Evolutionary conservation across 805 yeast genomes (phyloP).

Genomic region (Suhomyces prunicola): DNA sequence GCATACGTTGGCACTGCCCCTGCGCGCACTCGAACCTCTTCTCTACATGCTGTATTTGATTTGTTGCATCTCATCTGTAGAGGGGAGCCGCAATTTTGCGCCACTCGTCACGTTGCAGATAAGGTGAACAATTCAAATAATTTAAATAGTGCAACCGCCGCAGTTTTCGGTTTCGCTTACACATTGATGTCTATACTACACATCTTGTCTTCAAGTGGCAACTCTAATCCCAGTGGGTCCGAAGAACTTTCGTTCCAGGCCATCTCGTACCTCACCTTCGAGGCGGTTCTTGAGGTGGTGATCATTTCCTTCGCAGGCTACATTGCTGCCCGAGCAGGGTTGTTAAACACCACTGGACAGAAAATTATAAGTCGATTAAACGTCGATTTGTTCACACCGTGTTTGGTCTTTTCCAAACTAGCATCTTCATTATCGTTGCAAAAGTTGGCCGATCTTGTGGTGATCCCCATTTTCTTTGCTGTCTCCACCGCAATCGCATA

Average conservation of each 20-base stretch:
- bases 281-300: constrained; percentile 89
- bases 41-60: neutral
- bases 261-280: constrained; percentile 71
- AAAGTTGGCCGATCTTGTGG: constrained; percentile 73
- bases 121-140: neutral
- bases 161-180: neutral
- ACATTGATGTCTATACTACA: neutral
- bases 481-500: constrained; percentile 76
- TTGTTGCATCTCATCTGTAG: neutral
- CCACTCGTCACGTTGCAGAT: constrained; percentile 1
- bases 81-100: neutral
- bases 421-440: constrained; percentile 65
- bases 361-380: constrained; percentile 73
- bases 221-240: neutral
- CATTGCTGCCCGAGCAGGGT: constrained; percentile 71
- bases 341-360: constrained; percentile 70
- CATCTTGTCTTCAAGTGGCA: neutral
- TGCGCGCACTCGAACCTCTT: neutral
- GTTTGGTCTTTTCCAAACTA: constrained; percentile 82
- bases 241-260: constrained; percentile 34
- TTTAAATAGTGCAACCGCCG: neutral
- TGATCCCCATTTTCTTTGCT: constrained; percentile 84
- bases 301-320: constrained; percentile 84
- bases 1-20: neutral
- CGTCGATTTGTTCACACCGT: constrained; percentile 92